Evolutionary conservation across 2,329 filamentous ascomycete genomes (phyloP).

Genomic region (Graphilbum fragrans): DNA sequence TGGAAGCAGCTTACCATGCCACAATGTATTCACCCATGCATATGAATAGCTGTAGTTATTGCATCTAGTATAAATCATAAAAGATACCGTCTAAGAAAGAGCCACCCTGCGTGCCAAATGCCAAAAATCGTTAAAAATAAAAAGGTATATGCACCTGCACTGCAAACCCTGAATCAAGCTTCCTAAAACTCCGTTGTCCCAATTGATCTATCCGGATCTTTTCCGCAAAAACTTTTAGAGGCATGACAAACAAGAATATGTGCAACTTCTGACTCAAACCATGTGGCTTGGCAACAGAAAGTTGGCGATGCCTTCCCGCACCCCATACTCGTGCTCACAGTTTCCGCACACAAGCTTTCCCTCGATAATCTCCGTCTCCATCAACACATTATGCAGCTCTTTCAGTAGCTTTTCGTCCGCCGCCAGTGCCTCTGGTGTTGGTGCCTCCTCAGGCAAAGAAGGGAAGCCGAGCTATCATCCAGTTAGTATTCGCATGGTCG

Average conservation of each 20-base stretch:
- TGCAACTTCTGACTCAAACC: conserved; percentile 38
- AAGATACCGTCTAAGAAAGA: too few relatives aligned
- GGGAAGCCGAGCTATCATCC: conserved; percentile 69
- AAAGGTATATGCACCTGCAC: too few relatives aligned
- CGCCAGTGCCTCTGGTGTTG: conserved; percentile 48
- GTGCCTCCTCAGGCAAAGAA: conserved; percentile 51
- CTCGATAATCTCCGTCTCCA: conserved; percentile 83
- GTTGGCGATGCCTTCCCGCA: conserved; percentile 94
- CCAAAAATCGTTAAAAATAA: too few relatives aligned
- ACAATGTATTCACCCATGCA: too few relatives aligned
- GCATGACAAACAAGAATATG: not conserved
- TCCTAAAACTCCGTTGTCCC: too few relatives aligned
- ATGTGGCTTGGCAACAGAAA: conserved; percentile 89
- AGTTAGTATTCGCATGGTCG: not conserved
- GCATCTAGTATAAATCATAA: too few relatives aligned
- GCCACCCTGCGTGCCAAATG: too few relatives aligned
- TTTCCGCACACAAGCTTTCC: conserved; percentile 83
- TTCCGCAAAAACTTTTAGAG: too few relatives aligned
- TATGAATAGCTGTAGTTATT: too few relatives aligned
- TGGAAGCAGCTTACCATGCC: too few relatives aligned
- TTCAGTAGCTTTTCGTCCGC: conserved; percentile 57
- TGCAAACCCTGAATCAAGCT: too few relatives aligned
- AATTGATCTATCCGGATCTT: too few relatives aligned
- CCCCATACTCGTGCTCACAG: conserved; percentile 86
- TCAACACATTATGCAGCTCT: conserved; percentile 68